Evolutionary conservation across 2,329 filamentous ascomycete species (phyloP).

Genomic region (Emmonsiellopsis sp.): DNA sequence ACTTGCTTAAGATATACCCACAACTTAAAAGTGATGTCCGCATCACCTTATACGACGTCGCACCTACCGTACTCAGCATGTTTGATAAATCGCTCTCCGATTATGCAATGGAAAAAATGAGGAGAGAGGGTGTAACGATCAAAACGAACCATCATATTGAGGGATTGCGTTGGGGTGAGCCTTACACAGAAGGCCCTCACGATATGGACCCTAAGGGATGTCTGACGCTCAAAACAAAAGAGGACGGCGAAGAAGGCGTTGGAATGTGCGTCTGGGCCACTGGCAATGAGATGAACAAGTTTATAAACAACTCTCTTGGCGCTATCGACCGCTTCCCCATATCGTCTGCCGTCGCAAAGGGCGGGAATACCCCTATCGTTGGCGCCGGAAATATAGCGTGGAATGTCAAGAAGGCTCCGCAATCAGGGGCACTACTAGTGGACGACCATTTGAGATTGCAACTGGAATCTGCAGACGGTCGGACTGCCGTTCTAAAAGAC

Average conservation of each 20-base stretch:
- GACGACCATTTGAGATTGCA: constrained; percentile 49
- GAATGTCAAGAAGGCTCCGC: constrained; percentile 42
- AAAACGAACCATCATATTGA: constrained; percentile 51
- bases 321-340: constrained; percentile 9
- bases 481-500: constrained; percentile 40
- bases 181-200: constrained; percentile 27
- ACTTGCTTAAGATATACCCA: constrained; percentile 46
- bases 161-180: constrained; percentile 43
- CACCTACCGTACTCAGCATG: constrained; percentile 50
- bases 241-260: constrained; percentile 50
- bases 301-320: constrained; percentile 38
- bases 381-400: constrained; percentile 26
- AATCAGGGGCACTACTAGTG: constrained; percentile 43
- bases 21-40: constrained; percentile 40
- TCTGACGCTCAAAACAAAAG: constrained; percentile 46
- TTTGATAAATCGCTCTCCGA: constrained; percentile 49
- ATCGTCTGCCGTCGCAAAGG: constrained; percentile 7
- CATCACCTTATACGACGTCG: constrained; percentile 53
- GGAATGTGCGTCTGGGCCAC: constrained; percentile 55
- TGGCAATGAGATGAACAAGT: constrained; percentile 48
- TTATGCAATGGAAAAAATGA: constrained; percentile 50
- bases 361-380: not conserved
- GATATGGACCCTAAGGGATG: constrained; percentile 36
- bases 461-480: constrained; percentile 31
- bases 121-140: constrained; percentile 47